Evolutionary conservation across 768 basidiomycete species (phyloP).

Genomic region (Leccinellum albellum): DNA sequence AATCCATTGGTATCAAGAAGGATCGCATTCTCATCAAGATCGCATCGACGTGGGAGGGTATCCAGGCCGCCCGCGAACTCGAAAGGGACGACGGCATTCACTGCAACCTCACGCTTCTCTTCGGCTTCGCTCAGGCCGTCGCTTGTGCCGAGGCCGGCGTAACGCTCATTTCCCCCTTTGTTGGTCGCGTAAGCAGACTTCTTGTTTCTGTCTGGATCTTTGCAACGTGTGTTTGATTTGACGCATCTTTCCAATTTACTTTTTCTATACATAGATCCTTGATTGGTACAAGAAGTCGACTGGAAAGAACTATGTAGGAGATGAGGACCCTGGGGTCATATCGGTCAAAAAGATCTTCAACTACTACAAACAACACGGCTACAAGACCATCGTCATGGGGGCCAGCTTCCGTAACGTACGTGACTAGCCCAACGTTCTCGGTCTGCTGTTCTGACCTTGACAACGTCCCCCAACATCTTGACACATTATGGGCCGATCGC

Average conservation of each 20-base stretch:
- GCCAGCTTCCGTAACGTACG: conserved; percentile 98
- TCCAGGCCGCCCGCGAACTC: conserved; percentile 96
- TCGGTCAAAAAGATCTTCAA: conserved; percentile 98
- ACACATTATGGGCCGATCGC: conserved; percentile 2
- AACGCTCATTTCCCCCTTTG: conserved; percentile 98
- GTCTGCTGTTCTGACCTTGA: conserved; percentile 1
- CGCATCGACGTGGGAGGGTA: conserved; percentile 99
- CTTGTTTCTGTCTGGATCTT: conserved; percentile 14
- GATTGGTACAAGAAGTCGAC: conserved; percentile 98
- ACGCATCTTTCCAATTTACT: conserved; percentile 5
- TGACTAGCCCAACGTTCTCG: conserved; percentile 8
- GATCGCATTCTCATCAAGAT: conserved; percentile 99
- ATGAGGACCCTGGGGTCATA: conserved; percentile 91
- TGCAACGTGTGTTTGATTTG: conserved; percentile 6
- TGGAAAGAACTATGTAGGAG: conserved; percentile 85
- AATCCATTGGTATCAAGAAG: conserved; percentile 88
- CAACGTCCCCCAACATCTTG: background rate
- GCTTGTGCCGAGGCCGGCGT: conserved; percentile 98
- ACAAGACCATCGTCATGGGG: conserved; percentile 99
- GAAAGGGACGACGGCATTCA: conserved; percentile 91
- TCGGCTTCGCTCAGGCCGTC: conserved; percentile 98
- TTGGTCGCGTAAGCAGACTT: conserved; percentile 74
- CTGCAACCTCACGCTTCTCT: conserved; percentile 98
- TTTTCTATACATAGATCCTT: conserved; percentile 62
- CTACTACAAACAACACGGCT: conserved; percentile 98